These are phyloP conservation scores for Botrytis aclada DNA, from an alignment of 2,329 filamentous ascomycete genomes.

Conservation along the genomic window DNA sequence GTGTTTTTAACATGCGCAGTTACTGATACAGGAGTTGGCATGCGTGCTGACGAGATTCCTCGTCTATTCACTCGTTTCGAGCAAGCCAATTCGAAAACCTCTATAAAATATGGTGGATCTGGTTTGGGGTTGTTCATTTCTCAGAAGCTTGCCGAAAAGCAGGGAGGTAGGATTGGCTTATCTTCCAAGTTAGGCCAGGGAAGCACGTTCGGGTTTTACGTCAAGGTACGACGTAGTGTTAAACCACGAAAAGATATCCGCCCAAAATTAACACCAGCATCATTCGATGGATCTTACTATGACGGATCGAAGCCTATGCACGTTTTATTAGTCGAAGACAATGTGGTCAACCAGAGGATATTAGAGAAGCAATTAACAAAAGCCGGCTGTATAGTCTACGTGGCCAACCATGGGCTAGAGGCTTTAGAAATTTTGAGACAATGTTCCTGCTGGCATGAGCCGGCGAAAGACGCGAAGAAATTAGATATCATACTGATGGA, in stretches of 20 bases:
- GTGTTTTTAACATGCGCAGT: conserved; percentile 72
- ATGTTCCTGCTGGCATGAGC: conserved; percentile 31
- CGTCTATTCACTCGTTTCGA: conserved; percentile 77
- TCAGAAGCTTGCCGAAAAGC: conserved; percentile 71
- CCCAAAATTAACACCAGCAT: neutral
- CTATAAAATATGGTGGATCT: conserved; percentile 72
- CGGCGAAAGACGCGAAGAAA: conserved; percentile 34
- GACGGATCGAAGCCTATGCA: conserved; percentile 53
- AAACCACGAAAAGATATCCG: neutral
- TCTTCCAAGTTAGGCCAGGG: conserved; percentile 63
- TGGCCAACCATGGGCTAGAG: conserved; percentile 57
- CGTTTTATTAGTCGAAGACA: conserved; percentile 59
- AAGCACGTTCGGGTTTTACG: conserved; percentile 73
- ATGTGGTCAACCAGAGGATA: conserved; percentile 58
- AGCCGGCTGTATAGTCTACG: conserved; percentile 43
- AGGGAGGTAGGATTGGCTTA: conserved; percentile 72
- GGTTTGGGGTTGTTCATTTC: conserved; percentile 79
- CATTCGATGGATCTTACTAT: conserved; percentile 19
- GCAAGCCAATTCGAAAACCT: conserved; percentile 71
- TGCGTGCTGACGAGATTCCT: conserved; percentile 67
- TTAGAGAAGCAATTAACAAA: conserved; percentile 49
- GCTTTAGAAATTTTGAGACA: conserved; percentile 45
- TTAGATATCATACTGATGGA: conserved; percentile 70
- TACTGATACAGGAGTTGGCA: conserved; percentile 71
- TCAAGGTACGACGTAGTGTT: conserved; percentile 49